Evolutionary conservation across 176 grass and related monocot species (phyloP).

Genomic region (Phoenix roebelenii): DNA sequence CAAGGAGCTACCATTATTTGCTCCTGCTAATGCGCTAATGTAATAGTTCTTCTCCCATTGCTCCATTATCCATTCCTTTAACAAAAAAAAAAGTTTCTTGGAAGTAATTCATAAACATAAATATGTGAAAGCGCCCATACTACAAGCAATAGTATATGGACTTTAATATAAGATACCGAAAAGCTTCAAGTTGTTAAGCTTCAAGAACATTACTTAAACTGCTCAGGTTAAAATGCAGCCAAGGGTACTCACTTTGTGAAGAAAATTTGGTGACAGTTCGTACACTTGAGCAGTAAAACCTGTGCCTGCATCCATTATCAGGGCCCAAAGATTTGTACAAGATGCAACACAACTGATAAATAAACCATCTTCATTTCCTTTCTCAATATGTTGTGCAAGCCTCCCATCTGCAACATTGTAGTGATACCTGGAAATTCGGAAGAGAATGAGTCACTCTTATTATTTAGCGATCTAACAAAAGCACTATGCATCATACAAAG

Average conservation of each 20-base stretch:
- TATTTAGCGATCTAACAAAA: background rate
- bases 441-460: slow-evolving; percentile 1
- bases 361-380: slow-evolving; percentile 93
- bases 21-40: slow-evolving; percentile 4
- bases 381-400: slow-evolving; percentile 81
- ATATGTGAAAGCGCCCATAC: no score
- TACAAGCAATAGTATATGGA: no score
- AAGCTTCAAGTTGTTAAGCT: no score
- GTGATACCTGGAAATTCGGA: slow-evolving; percentile 69
- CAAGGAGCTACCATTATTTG: slow-evolving; percentile 5
- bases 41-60: slow-evolving; percentile 3
- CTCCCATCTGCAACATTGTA: slow-evolving; percentile 95
- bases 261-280: slow-evolving; percentile 85
- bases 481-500: background rate
- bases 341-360: slow-evolving; percentile 93
- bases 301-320: slow-evolving; percentile 99
- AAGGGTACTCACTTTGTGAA: slow-evolving; percentile 75
- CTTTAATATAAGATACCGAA: no score
- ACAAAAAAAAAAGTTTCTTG: background rate
- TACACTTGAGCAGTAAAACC: slow-evolving; percentile 84
- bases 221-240: no score
- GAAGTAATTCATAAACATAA: no score
- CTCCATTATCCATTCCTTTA: slow-evolving; percentile 8
- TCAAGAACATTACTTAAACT: no score
- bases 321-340: slow-evolving; percentile 83